Percentiles rank a stretch among this genome's conserved stretches.
phyloP scores from a whole-genome alignment of 176 grass and related monocot species.

The Lolium multiflorum region DNA sequence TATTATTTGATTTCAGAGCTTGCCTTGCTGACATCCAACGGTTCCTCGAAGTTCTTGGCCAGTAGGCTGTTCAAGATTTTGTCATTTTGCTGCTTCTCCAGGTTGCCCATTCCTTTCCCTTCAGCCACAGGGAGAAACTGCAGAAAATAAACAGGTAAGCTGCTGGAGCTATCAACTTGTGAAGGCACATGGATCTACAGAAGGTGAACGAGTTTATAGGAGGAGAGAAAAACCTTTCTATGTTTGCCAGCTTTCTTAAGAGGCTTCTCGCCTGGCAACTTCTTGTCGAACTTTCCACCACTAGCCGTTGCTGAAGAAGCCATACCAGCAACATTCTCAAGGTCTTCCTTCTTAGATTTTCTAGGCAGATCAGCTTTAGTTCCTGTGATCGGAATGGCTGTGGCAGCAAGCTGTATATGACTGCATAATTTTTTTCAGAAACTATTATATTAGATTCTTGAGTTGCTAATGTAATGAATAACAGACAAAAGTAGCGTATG shows the following conservation, averaged over 20 bases:
- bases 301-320: slow-evolving; percentile 89
- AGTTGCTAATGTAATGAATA: neutral
- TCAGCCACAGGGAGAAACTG: slow-evolving; percentile 80
- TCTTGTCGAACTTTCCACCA: slow-evolving; percentile 91
- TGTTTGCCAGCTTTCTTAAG: slow-evolving; percentile 86
- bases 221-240: slow-evolving; percentile 57
- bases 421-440: slow-evolving; percentile 46
- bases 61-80: slow-evolving; percentile 76
- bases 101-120: slow-evolving; percentile 71
- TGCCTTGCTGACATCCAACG: slow-evolving; percentile 82
- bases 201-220: slow-evolving; percentile 3
- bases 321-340: slow-evolving; percentile 86
- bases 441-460: slow-evolving; percentile 20
- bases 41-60: slow-evolving; percentile 64
- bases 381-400: slow-evolving; percentile 77
- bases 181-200: neutral
- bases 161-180: neutral
- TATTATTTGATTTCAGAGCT: slow-evolving; percentile 15
- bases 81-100: slow-evolving; percentile 72
- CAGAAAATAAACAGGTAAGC: slow-evolving; percentile 4
- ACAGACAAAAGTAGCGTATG: neutral
- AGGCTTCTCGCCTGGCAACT: slow-evolving; percentile 88
- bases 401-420: slow-evolving; percentile 89
- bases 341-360: slow-evolving; percentile 82
- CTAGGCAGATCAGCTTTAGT: slow-evolving; percentile 68